These are phyloP conservation scores for Myxozyma monticola DNA, from an alignment of 805 yeast species.

Conservation along the genomic window DNA sequence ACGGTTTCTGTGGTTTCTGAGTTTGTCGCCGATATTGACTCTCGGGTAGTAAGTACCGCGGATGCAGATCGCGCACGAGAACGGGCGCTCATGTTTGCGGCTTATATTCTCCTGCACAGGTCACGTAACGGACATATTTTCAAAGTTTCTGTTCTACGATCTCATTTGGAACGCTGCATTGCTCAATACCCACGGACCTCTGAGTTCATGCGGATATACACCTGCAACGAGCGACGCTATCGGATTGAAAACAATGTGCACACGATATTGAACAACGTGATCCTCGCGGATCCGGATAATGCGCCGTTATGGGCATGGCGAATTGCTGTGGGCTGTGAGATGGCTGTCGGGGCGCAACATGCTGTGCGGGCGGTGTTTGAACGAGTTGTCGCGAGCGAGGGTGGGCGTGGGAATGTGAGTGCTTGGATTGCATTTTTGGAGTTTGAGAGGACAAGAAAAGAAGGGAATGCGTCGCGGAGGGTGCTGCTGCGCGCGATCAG, in stretches of 20 bases:
- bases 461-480: slow-evolving; percentile 4
- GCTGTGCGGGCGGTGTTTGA: slow-evolving; percentile 13
- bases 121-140: no score
- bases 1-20: no score
- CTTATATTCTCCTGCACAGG: slow-evolving; percentile 6
- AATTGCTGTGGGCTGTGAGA: slow-evolving; percentile 14
- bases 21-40: no score
- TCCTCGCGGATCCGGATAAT: slow-evolving; percentile 2
- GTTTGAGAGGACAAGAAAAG: slow-evolving; percentile 2
- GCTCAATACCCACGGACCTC: slow-evolving; percentile 7
- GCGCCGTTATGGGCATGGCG: slow-evolving; percentile 11
- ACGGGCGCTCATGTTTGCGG: slow-evolving; percentile 3
- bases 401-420: slow-evolving; percentile 1
- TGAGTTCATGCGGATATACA: slow-evolving; percentile 11
- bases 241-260: slow-evolving; percentile 18
- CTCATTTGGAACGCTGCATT: slow-evolving; percentile 9
- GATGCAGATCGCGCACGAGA: no score
- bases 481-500: slow-evolving; percentile 17
- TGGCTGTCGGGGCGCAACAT: neutral
- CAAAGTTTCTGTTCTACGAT: slow-evolving; percentile 20
- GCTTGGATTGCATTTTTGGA: slow-evolving; percentile 18
- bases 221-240: slow-evolving; percentile 12
- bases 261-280: neutral
- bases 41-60: no score
- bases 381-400: slow-evolving; percentile 10